Evolutionary conservation across 441 rosid genomes (phyloP), one percentile per base, ranked within the genome.

Genomic region (Populus hybrid): DNA sequence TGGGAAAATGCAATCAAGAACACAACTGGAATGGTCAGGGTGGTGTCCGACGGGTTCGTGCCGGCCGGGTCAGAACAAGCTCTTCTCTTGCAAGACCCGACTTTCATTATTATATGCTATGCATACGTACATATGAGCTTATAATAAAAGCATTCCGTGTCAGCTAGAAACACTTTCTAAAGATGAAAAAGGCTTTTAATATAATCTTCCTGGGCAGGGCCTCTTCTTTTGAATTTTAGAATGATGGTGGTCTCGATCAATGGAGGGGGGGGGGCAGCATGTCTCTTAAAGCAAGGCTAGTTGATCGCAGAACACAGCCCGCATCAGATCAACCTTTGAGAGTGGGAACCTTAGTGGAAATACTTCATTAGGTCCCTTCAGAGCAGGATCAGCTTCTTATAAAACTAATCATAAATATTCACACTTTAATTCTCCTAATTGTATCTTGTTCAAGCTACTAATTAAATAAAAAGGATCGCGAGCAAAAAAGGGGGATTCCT

Each of bases 21-120:
- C 83, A 35, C 92, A 80, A 82, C 92, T 87, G 87, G 87, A 53
- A 70, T 83, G 85, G 89, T 82, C 85, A 85, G 87, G 86, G 68
- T 14, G 75, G 80, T 84, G 71, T 76, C 90, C 92, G 89, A 88
- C 90, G 82, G 87, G 86, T 79, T 87, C 83, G 38, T 69, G 85
- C 93, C 75, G 84, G 86, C 81, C 84, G 88, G 89, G 88, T 81
- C 89, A 79, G 81, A 67, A 81, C 77, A 80, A 59, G 18, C n/a
- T 46, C 57, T 50, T 20, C 64, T 32, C 23, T 10, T 72, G 53
- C 74, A 24, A 9, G 67, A 34, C 71, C 57, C 3, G 5, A 3
- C 20, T 46, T 14, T 53, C 2, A 53, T 6, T 18, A 53, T 23
- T 40, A 11, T 46, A 46, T 76, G 35, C 14, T 68, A 46, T 6